Percentiles rank a stretch among this genome's conserved stretches.
These are phyloP conservation scores for Erysimum pusillum DNA, from an alignment of 441 rosid species.

Conservation along the genomic window DNA sequence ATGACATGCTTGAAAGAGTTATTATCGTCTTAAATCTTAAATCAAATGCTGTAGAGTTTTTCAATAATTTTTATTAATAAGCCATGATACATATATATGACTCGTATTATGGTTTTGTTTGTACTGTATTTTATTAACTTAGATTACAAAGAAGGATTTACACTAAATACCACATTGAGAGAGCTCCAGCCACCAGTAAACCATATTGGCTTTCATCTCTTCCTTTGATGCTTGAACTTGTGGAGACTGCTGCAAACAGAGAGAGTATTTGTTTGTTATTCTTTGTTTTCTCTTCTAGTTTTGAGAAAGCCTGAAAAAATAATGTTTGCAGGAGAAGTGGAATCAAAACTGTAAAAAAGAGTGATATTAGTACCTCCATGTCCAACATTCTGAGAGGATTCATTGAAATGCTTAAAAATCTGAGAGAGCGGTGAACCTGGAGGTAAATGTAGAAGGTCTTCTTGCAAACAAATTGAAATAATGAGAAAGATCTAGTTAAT, in stretches of 20 bases:
- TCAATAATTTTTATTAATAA: constrained; percentile 27
- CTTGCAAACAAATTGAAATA: constrained; percentile 36
- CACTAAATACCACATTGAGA: constrained; percentile 36
- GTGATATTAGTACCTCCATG: constrained; percentile 41
- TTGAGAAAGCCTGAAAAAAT: not conserved
- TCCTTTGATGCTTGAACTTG: constrained; percentile 42
- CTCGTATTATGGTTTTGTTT: not conserved
- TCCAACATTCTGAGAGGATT: constrained; percentile 26
- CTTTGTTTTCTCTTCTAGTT: constrained; percentile 8
- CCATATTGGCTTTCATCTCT: constrained; percentile 31
- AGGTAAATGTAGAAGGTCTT: constrained; percentile 52
- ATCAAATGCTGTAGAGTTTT: too few species aligned
- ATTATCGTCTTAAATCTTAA: not conserved
- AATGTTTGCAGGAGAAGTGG: not conserved
- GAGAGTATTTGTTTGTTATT: not conserved
- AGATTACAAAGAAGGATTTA: constrained; percentile 5
- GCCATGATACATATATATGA: constrained; percentile 29
- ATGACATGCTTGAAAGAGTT: too few species aligned
- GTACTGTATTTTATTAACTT: constrained; percentile 15
- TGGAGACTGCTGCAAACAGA: constrained; percentile 30
- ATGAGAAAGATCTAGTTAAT: constrained; percentile 18
- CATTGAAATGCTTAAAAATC: constrained; percentile 51
- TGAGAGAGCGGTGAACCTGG: constrained; percentile 49
- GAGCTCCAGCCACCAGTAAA: constrained; percentile 38
- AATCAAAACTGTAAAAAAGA: constrained; percentile 2